These are phyloP conservation scores for Barbatosphaeria neglecta DNA, from an alignment of 495 filamentous ascomycete genomes.

Conservation along the genomic window DNA sequence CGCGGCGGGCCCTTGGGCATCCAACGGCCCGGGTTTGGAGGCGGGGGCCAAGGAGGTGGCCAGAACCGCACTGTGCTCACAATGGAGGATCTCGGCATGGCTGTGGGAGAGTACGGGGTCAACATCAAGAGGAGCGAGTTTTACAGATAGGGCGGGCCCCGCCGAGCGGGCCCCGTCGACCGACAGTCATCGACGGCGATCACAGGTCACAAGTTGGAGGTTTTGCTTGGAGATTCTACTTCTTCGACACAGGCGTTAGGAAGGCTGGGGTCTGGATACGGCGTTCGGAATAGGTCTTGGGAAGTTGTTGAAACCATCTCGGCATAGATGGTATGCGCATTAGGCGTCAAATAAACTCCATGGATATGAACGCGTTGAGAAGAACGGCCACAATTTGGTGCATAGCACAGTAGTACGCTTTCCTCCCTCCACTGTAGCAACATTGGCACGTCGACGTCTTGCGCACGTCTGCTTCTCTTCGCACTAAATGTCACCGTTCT, in stretches of 20 bases:
- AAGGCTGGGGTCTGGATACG: not conserved
- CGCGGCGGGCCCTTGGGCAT: slow-evolving; percentile 65
- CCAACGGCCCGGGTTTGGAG: slow-evolving; percentile 83
- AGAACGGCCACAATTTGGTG: too few species aligned
- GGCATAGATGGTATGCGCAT: not conserved
- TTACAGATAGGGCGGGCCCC: slow-evolving; percentile 76
- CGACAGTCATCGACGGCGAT: not conserved
- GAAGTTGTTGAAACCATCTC: not conserved
- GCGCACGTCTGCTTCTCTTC: too few species aligned
- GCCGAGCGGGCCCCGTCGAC: not conserved
- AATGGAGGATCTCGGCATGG: slow-evolving; percentile 98
- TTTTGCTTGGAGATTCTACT: not conserved
- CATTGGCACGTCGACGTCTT: too few species aligned
- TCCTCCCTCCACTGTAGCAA: too few species aligned
- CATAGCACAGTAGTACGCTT: too few species aligned
- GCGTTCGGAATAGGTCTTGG: not conserved
- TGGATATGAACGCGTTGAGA: too few species aligned
- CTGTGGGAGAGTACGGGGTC: slow-evolving; percentile 91
- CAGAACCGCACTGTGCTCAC: slow-evolving; percentile 91
- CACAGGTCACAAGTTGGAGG: not conserved
- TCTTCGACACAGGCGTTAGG: not conserved
- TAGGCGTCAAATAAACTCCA: too few species aligned
- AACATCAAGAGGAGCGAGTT: slow-evolving; percentile 96
- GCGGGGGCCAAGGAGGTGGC: slow-evolving; percentile 79
- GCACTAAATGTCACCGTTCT: too few species aligned